A percentile compares a stretch with the other conserved stretches of the same genome.
Evolutionary conservation across 805 yeast genomes (phyloP).

Genomic region (Candida odintsovae): DNA sequence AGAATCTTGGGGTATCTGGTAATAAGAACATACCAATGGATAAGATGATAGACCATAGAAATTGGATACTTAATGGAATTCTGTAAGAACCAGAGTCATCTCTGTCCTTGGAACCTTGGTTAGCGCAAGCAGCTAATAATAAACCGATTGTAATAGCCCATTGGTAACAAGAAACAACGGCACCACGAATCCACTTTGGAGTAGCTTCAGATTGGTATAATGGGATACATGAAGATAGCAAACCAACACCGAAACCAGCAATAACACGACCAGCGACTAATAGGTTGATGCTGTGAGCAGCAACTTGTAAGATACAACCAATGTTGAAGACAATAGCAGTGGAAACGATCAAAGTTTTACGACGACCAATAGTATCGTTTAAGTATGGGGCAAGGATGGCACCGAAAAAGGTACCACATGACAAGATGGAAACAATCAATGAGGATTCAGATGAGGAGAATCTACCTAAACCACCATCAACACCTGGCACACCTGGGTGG

Average conservation of each 20-base stretch:
- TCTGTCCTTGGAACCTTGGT: constrained; percentile 58
- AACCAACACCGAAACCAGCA: constrained; percentile 70
- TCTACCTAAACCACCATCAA: constrained; percentile 11
- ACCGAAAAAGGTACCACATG: constrained; percentile 68
- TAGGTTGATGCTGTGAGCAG: constrained; percentile 38
- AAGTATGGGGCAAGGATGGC: constrained; percentile 56
- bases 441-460: constrained; percentile 45
- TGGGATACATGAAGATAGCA: constrained; percentile 65
- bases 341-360: constrained; percentile 34
- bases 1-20: constrained; percentile 74
- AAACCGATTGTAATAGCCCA: constrained; percentile 69
- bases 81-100: constrained; percentile 56
- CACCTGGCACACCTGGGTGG: constrained; percentile 20
- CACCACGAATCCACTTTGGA: constrained; percentile 73
- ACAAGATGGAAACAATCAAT: constrained; percentile 59
- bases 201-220: constrained; percentile 75
- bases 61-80: constrained; percentile 67
- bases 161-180: constrained; percentile 71
- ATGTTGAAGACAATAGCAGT: constrained; percentile 43
- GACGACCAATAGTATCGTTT: constrained; percentile 50
- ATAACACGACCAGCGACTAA: constrained; percentile 61
- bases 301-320: constrained; percentile 46
- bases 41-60: constrained; percentile 59
- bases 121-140: constrained; percentile 61
- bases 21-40: constrained; percentile 56